Base-by-base conservation (phyloP, 1,284 basidiomycete species). In the Papiliotrema terrestris region DNA sequence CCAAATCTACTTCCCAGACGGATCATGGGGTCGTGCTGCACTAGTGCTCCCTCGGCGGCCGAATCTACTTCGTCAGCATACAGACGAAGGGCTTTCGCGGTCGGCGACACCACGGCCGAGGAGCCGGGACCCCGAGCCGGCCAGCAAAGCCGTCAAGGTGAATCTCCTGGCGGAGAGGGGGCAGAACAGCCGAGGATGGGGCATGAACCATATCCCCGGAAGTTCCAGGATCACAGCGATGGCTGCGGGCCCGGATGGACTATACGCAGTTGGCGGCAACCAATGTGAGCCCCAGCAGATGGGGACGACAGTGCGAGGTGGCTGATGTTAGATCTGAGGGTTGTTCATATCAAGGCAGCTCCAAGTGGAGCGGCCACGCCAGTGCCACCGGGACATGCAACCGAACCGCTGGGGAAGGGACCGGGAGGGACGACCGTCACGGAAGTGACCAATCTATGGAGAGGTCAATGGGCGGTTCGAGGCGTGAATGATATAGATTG, bases 401-500 rank as follows among this genome's bases (percentile, higher is more conserved):
- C 54, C 26, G 38, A 57, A n/a, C 37, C 60, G 1, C 51, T 74
- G 8, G 69, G 61, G 3, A 60, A 58, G 41, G 75, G 74, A 1
- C 62, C 58, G 13, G 73, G 72, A 11, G 74, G 74, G 13, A 58
- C 62, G 17, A 59, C 62, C 6, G 63, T 77, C 11, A 53, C 57
- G n/a, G 73, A 77, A 53, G 63, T 74, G 1, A 68, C 66, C 46
- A 75, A 75, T 58, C 63, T 77, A 14, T 77, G 75, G 75, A 72
- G 69, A 51, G 63, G 65, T 0, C 61, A 63, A 17, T 73, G 73
- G 69, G 58, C 66, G 1, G 62, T 67, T 5, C 66, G 71, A 54
- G 68, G 69, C 29, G 69, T 76, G 20, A 75, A 72, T 44, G 89
- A 90, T 67, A 83, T 91, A 15, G 86, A 83, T 36, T 93, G 90